A percentile compares a stretch with the other conserved stretches of the same genome.
Conservation (phyloP, 176 grass and related monocot species). For the Zoysia japonica region DNA sequence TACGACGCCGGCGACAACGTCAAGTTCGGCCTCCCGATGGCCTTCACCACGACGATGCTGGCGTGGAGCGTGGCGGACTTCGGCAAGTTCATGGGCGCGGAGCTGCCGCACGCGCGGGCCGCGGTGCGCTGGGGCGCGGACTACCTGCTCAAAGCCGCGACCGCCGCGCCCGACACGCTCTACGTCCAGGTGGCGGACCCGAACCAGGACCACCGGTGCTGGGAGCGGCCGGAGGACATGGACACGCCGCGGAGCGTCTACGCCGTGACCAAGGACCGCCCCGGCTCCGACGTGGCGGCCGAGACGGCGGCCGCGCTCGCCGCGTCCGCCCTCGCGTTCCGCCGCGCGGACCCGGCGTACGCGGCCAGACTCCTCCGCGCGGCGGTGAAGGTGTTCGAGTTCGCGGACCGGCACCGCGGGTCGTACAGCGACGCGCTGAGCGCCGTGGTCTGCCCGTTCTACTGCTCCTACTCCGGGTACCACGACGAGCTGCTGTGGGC, state of each 20-base stretch:
- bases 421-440: conserved; percentile 68
- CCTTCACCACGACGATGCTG: conserved; percentile 89
- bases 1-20: conserved; percentile 93
- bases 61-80: conserved; percentile 92
- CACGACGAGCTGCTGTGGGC: conserved; percentile 88
- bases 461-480: conserved; percentile 93
- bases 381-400: conserved; percentile 58
- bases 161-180: conserved; percentile 48
- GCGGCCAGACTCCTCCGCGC: conserved; percentile 49
- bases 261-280: conserved; percentile 48
- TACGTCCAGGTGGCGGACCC: conserved; percentile 92
- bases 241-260: conserved; percentile 76
- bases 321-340: conserved; percentile 73
- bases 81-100: conserved; percentile 60
- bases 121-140: conserved; percentile 92
- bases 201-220: conserved; percentile 73
- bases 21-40: conserved; percentile 88
- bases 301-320: conserved; percentile 85
- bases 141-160: conserved; percentile 96
- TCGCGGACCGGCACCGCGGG: conserved; percentile 72
- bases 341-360: conserved; percentile 67
- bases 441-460: conserved; percentile 60
- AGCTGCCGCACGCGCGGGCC: conserved; percentile 56
- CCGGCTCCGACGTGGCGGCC: conserved; percentile 78
- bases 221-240: conserved; percentile 93